phyloP scores from a whole-genome alignment of 176 grass and related monocot species.

The Bonia amplexicaulis region DNA sequence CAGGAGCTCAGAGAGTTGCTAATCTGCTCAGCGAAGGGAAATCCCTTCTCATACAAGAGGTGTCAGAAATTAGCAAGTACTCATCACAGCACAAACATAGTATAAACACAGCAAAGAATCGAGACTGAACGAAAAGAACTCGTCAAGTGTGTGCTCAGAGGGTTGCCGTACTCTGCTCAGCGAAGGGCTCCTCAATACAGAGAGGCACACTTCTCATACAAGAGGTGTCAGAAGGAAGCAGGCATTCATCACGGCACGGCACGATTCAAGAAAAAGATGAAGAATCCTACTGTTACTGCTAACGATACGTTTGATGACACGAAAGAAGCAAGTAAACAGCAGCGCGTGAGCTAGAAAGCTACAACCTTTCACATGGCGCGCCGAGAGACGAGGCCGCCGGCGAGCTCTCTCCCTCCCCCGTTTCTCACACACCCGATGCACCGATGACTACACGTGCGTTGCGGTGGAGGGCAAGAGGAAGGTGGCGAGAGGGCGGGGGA shows the following conservation, averaged over 20 bases:
- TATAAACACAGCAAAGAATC: not conserved
- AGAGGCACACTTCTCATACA: slow-evolving; percentile 52
- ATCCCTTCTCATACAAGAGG: slow-evolving; percentile 76
- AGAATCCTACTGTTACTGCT: not conserved
- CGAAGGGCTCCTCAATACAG: slow-evolving; percentile 20
- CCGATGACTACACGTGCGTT: not conserved
- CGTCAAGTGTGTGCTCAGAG: slow-evolving; percentile 29
- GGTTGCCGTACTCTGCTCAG: slow-evolving; percentile 53
- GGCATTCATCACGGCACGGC: slow-evolving; percentile 15
- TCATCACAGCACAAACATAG: slow-evolving; percentile 22
- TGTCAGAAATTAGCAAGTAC: slow-evolving; percentile 48
- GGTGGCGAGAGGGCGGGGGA: not conserved
- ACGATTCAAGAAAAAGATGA: not conserved
- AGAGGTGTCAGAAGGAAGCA: slow-evolving; percentile 64
- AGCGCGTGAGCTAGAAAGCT: not conserved
- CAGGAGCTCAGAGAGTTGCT: slow-evolving; percentile 61
- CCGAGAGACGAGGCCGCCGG: not conserved
- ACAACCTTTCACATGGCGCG: not conserved
- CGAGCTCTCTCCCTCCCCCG: not conserved
- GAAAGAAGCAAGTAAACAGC: not conserved
- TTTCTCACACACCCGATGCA: not conserved
- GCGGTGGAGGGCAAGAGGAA: not conserved
- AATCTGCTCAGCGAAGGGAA: slow-evolving; percentile 64
- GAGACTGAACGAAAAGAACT: not conserved
- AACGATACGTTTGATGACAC: not conserved